Conservation (phyloP, 352 stramenopile genomes). For the Phytopythium aichiense region DNA sequence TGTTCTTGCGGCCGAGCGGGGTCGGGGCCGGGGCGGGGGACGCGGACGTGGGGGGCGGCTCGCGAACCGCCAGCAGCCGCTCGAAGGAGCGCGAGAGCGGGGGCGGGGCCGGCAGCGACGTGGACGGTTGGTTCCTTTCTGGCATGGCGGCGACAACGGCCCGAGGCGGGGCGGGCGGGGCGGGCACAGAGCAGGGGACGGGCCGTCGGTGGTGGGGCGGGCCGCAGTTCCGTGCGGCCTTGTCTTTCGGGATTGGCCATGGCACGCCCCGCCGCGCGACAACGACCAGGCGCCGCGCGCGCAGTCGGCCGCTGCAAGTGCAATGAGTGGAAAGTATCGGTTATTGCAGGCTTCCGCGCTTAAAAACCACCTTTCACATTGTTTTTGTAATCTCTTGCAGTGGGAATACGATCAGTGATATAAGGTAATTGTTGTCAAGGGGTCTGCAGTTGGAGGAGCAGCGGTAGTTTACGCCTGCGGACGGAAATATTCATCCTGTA, state of each 20-base stretch:
- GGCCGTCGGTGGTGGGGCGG: neutral
- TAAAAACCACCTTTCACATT: too few relatives aligned
- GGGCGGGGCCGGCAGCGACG: conserved; percentile 13
- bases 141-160: neutral
- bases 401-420: too few relatives aligned
- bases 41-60: conserved; percentile 9
- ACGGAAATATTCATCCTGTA: neutral
- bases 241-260: neutral
- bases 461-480: neutral
- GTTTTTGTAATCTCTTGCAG: too few relatives aligned
- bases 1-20: conserved; percentile 37
- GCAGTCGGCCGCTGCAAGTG: too few relatives aligned
- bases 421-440: too few relatives aligned
- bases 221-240: neutral
- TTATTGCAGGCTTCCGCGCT: too few relatives aligned
- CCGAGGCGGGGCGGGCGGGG: neutral
- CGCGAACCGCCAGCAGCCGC: conserved; percentile 3
- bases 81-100: conserved; percentile 16
- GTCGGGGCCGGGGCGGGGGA: conserved; percentile 4
- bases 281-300: neutral
- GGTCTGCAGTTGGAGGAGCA: too few relatives aligned
- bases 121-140: conserved; percentile 7
- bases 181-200: neutral
- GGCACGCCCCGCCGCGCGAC: neutral
- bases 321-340: too few relatives aligned